Conservation (phyloP, 2,329 filamentous ascomycete genomes). For the Trichoderma lentiforme region DNA sequence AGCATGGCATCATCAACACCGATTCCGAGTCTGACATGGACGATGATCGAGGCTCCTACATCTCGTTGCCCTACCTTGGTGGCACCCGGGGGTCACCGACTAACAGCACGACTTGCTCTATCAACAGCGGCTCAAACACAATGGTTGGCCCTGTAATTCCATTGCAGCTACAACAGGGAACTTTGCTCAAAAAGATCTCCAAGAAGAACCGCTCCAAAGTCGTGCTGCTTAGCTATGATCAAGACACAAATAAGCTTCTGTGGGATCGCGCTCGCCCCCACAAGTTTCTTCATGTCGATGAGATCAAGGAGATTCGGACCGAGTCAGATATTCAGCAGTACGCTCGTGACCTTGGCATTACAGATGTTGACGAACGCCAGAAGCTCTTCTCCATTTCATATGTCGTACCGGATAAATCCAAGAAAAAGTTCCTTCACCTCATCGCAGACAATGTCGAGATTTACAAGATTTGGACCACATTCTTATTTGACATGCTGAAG, state of each 20-base stretch:
- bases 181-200: slow-evolving; percentile 75
- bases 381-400: slow-evolving; percentile 92
- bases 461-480: slow-evolving; percentile 76
- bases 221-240: slow-evolving; percentile 70
- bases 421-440: slow-evolving; percentile 84
- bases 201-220: slow-evolving; percentile 74
- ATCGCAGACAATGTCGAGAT: slow-evolving; percentile 71
- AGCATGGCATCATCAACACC: slow-evolving; percentile 38
- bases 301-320: slow-evolving; percentile 85
- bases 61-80: slow-evolving; percentile 39
- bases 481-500: slow-evolving; percentile 77
- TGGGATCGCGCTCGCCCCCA: slow-evolving; percentile 78
- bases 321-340: slow-evolving; percentile 85
- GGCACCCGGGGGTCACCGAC: slow-evolving; percentile 44
- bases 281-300: slow-evolving; percentile 90
- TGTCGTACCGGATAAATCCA: slow-evolving; percentile 71
- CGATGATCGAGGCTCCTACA: slow-evolving; percentile 41
- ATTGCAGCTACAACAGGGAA: slow-evolving; percentile 72
- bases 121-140: slow-evolving; percentile 41
- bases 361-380: slow-evolving; percentile 59
- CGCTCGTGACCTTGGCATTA: slow-evolving; percentile 74
- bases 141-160: slow-evolving; percentile 71
- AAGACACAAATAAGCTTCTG: slow-evolving; percentile 78
- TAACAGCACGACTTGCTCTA: slow-evolving; percentile 46
- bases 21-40: slow-evolving; percentile 59